Conservation (phyloP, 164 flowering plant genomes). For the Magnolia sinica region DNA sequence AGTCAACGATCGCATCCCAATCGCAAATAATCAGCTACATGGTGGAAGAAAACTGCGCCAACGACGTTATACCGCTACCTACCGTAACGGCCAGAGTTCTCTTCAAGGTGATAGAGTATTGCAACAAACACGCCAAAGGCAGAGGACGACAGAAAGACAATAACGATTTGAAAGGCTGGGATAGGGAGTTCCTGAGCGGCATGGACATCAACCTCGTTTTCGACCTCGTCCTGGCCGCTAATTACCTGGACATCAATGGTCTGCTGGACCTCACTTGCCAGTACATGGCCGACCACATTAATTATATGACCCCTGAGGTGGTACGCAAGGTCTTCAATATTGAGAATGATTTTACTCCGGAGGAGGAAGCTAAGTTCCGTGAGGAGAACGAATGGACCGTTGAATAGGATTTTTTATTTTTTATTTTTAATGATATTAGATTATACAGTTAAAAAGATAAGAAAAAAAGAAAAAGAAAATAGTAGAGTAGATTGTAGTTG, state of each 20-base stretch:
- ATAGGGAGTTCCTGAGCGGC: conserved; percentile 41
- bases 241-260: conserved; percentile 2
- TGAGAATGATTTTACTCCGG: conserved; percentile 3
- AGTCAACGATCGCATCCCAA: conserved; percentile 43
- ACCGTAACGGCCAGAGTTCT: too few species aligned
- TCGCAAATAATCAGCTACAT: conserved; percentile 66
- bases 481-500: too few species aligned
- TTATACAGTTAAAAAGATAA: too few species aligned
- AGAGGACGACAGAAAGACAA: conserved; percentile 26
- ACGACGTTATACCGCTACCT: conserved; percentile 33
- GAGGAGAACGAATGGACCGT: conserved; percentile 5
- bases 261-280: conserved; percentile 4
- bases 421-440: too few species aligned
- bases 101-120: too few species aligned
- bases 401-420: not conserved
- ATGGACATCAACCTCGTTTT: conserved; percentile 61
- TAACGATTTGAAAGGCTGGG: conserved; percentile 28
- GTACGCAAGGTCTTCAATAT: not conserved
- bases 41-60: conserved; percentile 70
- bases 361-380: conserved; percentile 6
- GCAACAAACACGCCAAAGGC: conserved; percentile 15
- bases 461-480: too few species aligned
- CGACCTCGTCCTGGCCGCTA: conserved; percentile 32
- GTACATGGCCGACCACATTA: not conserved
- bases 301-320: not conserved